Evolutionary conservation across 805 yeast genomes (phyloP).

Genomic region (Starmerella apis): DNA sequence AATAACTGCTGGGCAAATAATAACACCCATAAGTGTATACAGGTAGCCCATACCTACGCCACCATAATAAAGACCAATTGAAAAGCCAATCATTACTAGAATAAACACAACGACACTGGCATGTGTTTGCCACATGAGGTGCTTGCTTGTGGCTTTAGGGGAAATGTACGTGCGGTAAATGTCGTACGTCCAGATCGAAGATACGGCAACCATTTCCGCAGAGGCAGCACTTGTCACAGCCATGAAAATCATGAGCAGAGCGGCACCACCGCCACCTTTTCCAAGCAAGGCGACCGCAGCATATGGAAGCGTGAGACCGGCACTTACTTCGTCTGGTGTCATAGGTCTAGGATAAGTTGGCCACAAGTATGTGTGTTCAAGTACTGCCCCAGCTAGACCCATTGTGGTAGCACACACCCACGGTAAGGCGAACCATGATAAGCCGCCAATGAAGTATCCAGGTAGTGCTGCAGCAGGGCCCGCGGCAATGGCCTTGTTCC

Average conservation of each 20-base stretch:
- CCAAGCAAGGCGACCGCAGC: conserved; percentile 81
- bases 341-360: conserved; percentile 68
- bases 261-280: conserved; percentile 77
- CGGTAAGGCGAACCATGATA: conserved; percentile 88
- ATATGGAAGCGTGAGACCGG: conserved; percentile 59
- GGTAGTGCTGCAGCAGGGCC: conserved; percentile 76
- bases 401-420: conserved; percentile 69
- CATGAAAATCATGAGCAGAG: conserved; percentile 71
- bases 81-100: conserved; percentile 64
- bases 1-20: conserved; percentile 75
- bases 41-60: conserved; percentile 78
- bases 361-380: conserved; percentile 60
- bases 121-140: conserved; percentile 60
- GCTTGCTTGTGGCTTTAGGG: conserved; percentile 67
- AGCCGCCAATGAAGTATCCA: conserved; percentile 79
- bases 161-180: conserved; percentile 70
- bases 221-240: conserved; percentile 90
- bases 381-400: conserved; percentile 74
- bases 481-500: conserved; percentile 81
- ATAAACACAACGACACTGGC: conserved; percentile 51
- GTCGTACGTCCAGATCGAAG: conserved; percentile 78
- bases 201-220: conserved; percentile 80
- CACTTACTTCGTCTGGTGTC: conserved; percentile 56
- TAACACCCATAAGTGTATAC: conserved; percentile 80
- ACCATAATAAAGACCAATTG: conserved; percentile 73